Evolutionary conservation across 345 rosid species (phyloP).

Genomic region (Eucalyptus sp.): DNA sequence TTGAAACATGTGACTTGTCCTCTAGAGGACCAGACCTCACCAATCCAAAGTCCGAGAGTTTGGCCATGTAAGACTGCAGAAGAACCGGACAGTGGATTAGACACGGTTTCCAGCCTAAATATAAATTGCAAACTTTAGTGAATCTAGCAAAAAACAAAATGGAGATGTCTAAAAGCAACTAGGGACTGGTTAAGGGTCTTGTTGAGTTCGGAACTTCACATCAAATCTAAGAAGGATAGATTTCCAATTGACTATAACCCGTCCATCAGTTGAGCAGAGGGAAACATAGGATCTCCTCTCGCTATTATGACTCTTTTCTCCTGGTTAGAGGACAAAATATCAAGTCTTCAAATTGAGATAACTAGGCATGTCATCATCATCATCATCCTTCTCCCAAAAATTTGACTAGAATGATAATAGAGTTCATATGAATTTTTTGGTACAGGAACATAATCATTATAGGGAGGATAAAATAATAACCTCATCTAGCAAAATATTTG

Average conservation of each 20-base stretch:
- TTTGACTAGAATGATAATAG: too few species aligned
- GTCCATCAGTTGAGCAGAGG: neutral
- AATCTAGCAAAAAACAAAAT: neutral
- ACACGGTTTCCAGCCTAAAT: too few species aligned
- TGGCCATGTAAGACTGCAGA: neutral
- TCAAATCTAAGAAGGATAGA: neutral
- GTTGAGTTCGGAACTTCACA: neutral
- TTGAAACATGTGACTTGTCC: neutral
- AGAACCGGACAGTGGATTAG: neutral
- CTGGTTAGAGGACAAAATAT: neutral
- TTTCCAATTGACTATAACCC: neutral
- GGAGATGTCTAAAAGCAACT: neutral
- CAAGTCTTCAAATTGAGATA: neutral
- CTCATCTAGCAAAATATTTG: neutral
- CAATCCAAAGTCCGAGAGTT: neutral
- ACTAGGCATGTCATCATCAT: neutral
- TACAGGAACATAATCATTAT: neutral
- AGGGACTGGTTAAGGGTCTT: neutral
- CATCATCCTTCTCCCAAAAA: neutral
- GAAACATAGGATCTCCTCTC: neutral
- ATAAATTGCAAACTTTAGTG: rapidly evolving
- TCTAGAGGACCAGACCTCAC: neutral
- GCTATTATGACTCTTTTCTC: neutral
- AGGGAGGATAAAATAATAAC: neutral
- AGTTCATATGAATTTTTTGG: neutral